Conservation (phyloP, 257 asterid genomes). For the Nicotiana tabacum region DNA sequence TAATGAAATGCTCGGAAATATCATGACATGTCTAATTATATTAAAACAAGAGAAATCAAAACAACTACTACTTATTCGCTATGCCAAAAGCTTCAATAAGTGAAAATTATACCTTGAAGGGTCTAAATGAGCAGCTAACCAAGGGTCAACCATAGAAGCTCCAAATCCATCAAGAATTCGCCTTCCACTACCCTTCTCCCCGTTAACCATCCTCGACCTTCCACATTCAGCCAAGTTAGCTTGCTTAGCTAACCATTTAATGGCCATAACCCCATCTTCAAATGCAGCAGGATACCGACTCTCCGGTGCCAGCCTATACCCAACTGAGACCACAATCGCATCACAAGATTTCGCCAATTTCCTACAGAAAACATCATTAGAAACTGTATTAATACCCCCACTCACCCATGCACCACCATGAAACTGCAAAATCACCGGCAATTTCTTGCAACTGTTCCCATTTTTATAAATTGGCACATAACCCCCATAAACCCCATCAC, state of each 20-base stretch:
- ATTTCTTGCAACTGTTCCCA: slow-evolving; percentile 46
- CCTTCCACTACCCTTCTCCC: slow-evolving; percentile 39
- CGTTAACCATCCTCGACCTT: slow-evolving; percentile 29
- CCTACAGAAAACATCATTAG: slow-evolving; percentile 71
- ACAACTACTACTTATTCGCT: background rate
- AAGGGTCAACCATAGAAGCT: slow-evolving; percentile 60
- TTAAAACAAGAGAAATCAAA: background rate
- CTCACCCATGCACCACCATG: slow-evolving; percentile 88
- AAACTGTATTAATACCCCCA: slow-evolving; percentile 64
- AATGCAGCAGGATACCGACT: slow-evolving; percentile 80
- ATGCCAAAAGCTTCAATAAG: background rate
- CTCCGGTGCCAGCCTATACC: slow-evolving; percentile 88
- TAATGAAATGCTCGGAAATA: background rate
- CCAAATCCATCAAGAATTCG: slow-evolving; percentile 81
- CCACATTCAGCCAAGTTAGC: slow-evolving; percentile 66
- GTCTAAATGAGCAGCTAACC: slow-evolving; percentile 95
- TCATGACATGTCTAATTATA: background rate
- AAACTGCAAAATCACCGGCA: slow-evolving; percentile 79
- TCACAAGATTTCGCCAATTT: slow-evolving; percentile 68
- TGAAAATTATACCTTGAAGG: slow-evolving; percentile 50
- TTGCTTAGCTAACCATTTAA: slow-evolving; percentile 81
- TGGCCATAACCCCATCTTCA: slow-evolving; percentile 69
- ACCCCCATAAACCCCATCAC: slow-evolving; percentile 51
- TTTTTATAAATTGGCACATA: slow-evolving; percentile 44
- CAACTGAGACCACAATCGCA: slow-evolving; percentile 77